phyloP scores from a whole-genome alignment of 306 rosid species.

The Castanea mollissima region DNA sequence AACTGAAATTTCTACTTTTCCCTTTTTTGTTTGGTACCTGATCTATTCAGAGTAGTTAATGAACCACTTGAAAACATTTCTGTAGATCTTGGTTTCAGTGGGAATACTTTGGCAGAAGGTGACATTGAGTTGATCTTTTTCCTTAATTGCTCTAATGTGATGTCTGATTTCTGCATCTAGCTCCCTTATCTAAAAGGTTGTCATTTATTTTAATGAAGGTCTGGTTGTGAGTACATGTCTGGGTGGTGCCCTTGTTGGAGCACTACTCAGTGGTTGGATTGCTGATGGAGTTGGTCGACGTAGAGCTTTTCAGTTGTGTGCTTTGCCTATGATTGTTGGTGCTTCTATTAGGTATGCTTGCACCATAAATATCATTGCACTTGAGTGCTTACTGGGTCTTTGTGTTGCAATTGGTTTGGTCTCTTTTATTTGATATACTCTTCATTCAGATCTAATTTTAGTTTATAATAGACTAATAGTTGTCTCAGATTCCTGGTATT shows the following conservation, averaged over 20 bases:
- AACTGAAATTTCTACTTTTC: not conserved
- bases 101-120: slow-evolving; percentile 97
- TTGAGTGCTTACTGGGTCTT: not conserved
- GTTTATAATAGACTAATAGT: not conserved
- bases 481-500: not conserved
- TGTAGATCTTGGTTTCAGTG: slow-evolving; percentile 84
- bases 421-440: not conserved
- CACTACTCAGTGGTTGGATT: slow-evolving; percentile 87
- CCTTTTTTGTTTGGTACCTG: slow-evolving; percentile 20
- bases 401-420: not conserved
- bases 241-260: slow-evolving; percentile 92
- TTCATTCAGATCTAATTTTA: not conserved
- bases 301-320: slow-evolving; percentile 83
- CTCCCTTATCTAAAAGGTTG: slow-evolving; percentile 13
- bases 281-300: slow-evolving; percentile 98
- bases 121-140: slow-evolving; percentile 10
- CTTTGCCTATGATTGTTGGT: slow-evolving; percentile 90
- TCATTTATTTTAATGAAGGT: slow-evolving; percentile 53
- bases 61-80: slow-evolving; percentile 97
- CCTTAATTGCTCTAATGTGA: slow-evolving; percentile 14
- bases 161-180: slow-evolving; percentile 12
- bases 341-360: slow-evolving; percentile 70
- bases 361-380: not conserved
- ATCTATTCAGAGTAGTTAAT: slow-evolving; percentile 73
- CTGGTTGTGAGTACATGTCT: slow-evolving; percentile 94